Evolutionary conservation across 2,329 filamentous ascomycete species (phyloP).

Genomic region (Penicillium sp.): DNA sequence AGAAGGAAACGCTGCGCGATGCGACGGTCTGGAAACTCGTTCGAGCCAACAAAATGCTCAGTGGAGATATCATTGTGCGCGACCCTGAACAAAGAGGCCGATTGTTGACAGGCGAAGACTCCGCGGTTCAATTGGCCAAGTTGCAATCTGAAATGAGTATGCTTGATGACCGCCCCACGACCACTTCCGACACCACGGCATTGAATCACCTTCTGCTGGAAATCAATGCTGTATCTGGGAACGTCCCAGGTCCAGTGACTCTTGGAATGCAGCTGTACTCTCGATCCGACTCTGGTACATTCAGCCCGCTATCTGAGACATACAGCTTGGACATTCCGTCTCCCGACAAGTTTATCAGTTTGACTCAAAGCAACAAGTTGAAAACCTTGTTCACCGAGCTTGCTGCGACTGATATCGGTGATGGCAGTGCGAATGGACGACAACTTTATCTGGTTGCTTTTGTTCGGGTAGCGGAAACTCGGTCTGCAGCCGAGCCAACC

Average conservation of each 20-base stretch:
- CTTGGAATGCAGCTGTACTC: constrained; percentile 75
- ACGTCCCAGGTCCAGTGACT: constrained; percentile 70
- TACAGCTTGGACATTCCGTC: constrained; percentile 76
- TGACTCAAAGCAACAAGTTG: constrained; percentile 65
- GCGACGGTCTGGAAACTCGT: constrained; percentile 95
- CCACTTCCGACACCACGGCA: constrained; percentile 64
- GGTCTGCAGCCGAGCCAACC: constrained; percentile 25
- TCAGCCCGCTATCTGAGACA: constrained; percentile 74
- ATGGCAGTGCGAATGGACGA: constrained; percentile 60
- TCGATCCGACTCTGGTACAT: constrained; percentile 62
- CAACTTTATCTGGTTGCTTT: constrained; percentile 83
- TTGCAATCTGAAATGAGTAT: constrained; percentile 96
- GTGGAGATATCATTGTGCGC: constrained; percentile 89
- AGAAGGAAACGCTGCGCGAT: constrained; percentile 77
- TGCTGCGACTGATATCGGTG: constrained; percentile 70
- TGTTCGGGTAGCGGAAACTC: constrained; percentile 62
- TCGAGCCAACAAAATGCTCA: constrained; percentile 88
- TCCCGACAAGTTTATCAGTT: constrained; percentile 66
- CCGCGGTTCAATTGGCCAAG: constrained; percentile 83
- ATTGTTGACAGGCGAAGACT: constrained; percentile 87
- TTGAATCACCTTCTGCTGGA: constrained; percentile 81
- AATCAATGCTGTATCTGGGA: constrained; percentile 76
- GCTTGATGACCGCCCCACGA: constrained; percentile 74
- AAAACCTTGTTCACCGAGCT: constrained; percentile 88
- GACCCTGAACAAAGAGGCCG: constrained; percentile 80